phyloP scores from a whole-genome alignment of 805 yeast genomes.

The Candida xyloterini region DNA sequence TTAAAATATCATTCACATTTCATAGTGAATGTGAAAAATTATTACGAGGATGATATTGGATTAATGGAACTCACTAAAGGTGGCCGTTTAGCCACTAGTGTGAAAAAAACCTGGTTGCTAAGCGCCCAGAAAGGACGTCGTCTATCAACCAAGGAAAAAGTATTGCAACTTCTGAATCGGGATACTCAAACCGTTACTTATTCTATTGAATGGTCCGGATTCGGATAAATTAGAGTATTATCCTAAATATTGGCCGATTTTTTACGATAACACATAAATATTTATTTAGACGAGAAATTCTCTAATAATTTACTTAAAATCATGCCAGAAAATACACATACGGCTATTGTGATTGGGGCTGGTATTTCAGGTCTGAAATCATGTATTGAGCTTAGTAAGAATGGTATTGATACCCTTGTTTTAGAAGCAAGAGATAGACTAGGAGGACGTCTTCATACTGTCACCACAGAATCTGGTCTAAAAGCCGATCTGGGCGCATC shows the following conservation, averaged over 20 bases:
- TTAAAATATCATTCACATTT: constrained; percentile 84
- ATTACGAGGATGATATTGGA: constrained; percentile 50
- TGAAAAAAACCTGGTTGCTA: constrained; percentile 78
- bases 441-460: constrained; percentile 66
- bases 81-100: constrained; percentile 92
- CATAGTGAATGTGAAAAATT: constrained; percentile 53
- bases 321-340: constrained; percentile 8
- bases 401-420: constrained; percentile 39
- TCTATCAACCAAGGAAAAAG: constrained; percentile 12
- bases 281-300: background rate
- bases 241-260: constrained; percentile 6
- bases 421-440: constrained; percentile 53
- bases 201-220: constrained; percentile 95
- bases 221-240: constrained; percentile 51
- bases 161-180: background rate
- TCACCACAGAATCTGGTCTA: constrained; percentile 26
- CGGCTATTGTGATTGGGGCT: constrained; percentile 50
- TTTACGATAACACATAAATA: constrained; percentile 33
- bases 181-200: constrained; percentile 43
- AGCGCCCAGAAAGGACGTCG: constrained; percentile 33
- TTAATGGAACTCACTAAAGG: constrained; percentile 66
- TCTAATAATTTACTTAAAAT: background rate
- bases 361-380: constrained; percentile 55
- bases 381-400: constrained; percentile 37
- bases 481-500: constrained; percentile 78